Evolutionary conservation across 768 basidiomycete species (phyloP), one percentile per base, ranked within the genome.

Genomic region (Termitomyces sp.): DNA sequence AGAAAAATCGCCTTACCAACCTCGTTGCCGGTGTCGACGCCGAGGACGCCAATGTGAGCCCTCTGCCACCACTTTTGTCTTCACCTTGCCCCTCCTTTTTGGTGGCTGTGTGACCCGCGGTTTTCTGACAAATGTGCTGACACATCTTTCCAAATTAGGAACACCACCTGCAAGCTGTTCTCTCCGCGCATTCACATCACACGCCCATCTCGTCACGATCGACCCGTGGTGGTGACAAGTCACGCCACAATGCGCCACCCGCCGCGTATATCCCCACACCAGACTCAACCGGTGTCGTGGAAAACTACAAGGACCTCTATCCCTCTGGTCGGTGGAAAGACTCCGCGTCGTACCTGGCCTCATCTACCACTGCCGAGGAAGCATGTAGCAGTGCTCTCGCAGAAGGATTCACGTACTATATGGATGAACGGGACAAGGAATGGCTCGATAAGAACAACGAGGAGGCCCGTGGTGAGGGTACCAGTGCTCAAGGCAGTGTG

Each of bases 401-500:
- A 32, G 84, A 88, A 61, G 88, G 88, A 0, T 88, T 88, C 70
- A 84, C 85, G 2, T 98, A 98, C 66, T 90, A 84, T 60, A 90
- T 98, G 89, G 96, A 99, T 63, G 97, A 98, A 69, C 86, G 88
- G 17, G 96, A 98, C 73, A 85, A 88, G 64, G 88, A 89, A 60
- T 99, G 96, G 96, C 80, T 99, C 32, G 88, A 90, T 62, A 88
- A 84, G 71, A 93, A 92, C 65, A 97, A 98, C 63, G 87, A 87
- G 64, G 83, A 87, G 54, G 90, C 89, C 2, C 79, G 87, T 14
- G 90, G 88, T 17, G 91, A 93, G 67, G 93, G 93, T 17, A 88
- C 90, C 0, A 90, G 87, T 58, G 79, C 81, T 0, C 89, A 90
- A 63, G 87, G 85, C 21, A 83, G 85, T 5, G 64, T 88, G 41